phyloP scores from a whole-genome alignment of 2,329 filamentous ascomycete species.

The Beauveria rudraprayagi region DNA sequence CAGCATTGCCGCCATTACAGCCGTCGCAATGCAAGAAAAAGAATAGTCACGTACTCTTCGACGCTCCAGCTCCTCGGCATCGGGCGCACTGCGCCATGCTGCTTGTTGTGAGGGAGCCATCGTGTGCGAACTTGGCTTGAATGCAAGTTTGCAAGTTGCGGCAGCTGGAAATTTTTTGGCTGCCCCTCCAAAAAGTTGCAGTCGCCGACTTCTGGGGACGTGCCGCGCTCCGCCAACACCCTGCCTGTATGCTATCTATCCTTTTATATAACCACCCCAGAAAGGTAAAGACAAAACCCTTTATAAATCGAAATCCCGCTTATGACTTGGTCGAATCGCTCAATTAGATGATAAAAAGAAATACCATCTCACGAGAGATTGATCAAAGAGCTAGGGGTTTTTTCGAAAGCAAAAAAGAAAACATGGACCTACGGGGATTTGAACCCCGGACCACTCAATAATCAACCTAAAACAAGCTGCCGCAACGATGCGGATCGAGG shows the following conservation, averaged over 20 bases:
- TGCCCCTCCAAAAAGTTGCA: slow-evolving; percentile 22
- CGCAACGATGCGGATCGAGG: neutral
- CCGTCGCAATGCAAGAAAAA: neutral
- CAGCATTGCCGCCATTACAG: neutral
- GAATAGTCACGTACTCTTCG: slow-evolving; percentile 44
- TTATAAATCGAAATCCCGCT: too few species aligned
- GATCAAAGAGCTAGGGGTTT: neutral
- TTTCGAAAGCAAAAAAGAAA: neutral
- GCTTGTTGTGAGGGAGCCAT: slow-evolving; percentile 29
- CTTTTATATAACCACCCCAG: neutral
- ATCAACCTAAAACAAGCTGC: neutral
- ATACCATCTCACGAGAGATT: neutral
- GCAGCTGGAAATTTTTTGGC: slow-evolving; percentile 21
- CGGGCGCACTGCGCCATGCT: slow-evolving; percentile 31
- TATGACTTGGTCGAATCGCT: too few species aligned
- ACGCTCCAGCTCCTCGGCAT: slow-evolving; percentile 49
- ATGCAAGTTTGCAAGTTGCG: slow-evolving; percentile 4
- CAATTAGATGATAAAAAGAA: too few species aligned
- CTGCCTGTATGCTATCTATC: neutral
- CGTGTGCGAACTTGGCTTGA: slow-evolving; percentile 5
- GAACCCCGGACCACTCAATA: slow-evolving; percentile 8
- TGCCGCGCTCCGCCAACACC: slow-evolving; percentile 5
- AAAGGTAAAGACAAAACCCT: too few species aligned
- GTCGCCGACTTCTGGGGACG: neutral
- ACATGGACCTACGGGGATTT: slow-evolving; percentile 7